Evolutionary conservation across 179 eudicot species (phyloP).

Genomic region (Spinacia oleracea): DNA sequence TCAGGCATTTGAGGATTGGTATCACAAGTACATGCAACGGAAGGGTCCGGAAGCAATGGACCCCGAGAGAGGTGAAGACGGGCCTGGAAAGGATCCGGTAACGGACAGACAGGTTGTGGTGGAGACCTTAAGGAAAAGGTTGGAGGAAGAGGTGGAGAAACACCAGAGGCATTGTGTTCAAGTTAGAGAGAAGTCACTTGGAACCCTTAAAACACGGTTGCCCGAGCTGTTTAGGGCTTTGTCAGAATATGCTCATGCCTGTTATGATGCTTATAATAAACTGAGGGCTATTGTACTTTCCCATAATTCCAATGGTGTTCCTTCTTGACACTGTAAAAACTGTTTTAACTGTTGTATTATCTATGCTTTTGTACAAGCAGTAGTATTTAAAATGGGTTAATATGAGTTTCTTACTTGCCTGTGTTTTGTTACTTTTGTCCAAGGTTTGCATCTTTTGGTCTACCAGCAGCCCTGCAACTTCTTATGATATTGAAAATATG

Average conservation of each 20-base stretch:
- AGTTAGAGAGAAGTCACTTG: constrained; percentile 85
- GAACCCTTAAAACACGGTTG: constrained; percentile 63
- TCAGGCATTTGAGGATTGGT: constrained; percentile 79
- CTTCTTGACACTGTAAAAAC: constrained; percentile 30
- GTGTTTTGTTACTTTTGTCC: neutral
- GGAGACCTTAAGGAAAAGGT: constrained; percentile 64
- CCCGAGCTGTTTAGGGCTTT: constrained; percentile 85
- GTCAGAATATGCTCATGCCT: constrained; percentile 70
- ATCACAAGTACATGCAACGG: constrained; percentile 57
- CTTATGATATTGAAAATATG: no score
- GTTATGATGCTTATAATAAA: constrained; percentile 53
- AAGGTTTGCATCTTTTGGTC: neutral
- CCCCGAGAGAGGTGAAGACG: constrained; percentile 35
- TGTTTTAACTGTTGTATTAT: neutral
- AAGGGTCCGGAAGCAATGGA: constrained; percentile 52
- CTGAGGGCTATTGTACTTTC: constrained; percentile 52
- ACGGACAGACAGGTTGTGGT: constrained; percentile 64
- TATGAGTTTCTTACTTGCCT: neutral
- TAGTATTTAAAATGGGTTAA: neutral
- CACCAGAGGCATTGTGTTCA: constrained; percentile 69
- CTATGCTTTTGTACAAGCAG: constrained; percentile 9
- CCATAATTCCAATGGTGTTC: constrained; percentile 43
- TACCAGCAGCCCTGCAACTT: neutral
- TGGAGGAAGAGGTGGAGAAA: constrained; percentile 76
- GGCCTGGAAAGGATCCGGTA: constrained; percentile 47